Conservation (phyloP, 2,329 filamentous ascomycete genomes). For the Dothistroma pini region DNA sequence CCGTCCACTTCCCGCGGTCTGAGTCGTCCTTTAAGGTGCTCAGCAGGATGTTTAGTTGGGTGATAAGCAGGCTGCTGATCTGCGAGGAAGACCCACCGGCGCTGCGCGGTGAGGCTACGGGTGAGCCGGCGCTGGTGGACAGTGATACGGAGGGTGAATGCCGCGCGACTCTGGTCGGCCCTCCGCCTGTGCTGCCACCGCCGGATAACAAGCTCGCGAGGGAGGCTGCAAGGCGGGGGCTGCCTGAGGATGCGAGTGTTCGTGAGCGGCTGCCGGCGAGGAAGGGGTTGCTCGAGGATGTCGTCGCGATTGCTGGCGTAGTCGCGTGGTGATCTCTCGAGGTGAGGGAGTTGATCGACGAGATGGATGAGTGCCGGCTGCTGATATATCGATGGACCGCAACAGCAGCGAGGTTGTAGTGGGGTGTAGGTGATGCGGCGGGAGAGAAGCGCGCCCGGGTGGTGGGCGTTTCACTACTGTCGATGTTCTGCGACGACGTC, state of each 20-base stretch:
- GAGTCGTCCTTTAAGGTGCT: constrained; percentile 95
- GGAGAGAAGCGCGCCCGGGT: constrained; percentile 45
- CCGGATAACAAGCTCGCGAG: constrained; percentile 51
- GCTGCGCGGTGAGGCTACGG: constrained; percentile 46
- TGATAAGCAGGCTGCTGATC: constrained; percentile 88
- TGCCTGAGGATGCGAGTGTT: constrained; percentile 52
- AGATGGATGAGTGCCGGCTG: constrained; percentile 53
- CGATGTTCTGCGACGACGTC: not conserved
- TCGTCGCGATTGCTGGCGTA: constrained; percentile 14
- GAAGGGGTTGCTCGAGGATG: constrained; percentile 39
- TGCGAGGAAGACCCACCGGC: constrained; percentile 40
- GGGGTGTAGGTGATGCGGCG: constrained; percentile 40
- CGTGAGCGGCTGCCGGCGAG: constrained; percentile 55
- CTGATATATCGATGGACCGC: constrained; percentile 49
- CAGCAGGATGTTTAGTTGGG: constrained; percentile 90
- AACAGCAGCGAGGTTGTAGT: constrained; percentile 52
- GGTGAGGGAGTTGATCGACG: constrained; percentile 54
- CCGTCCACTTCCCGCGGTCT: constrained; percentile 85
- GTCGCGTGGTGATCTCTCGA: constrained; percentile 49
- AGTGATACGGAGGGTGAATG: constrained; percentile 59
- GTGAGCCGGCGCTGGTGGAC: constrained; percentile 51
- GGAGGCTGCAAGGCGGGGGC: constrained; percentile 54
- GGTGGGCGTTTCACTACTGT: constrained; percentile 23
- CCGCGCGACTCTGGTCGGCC: constrained; percentile 54
- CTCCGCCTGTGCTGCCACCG: constrained; percentile 48